Evolutionary conservation across 2,329 filamentous ascomycete species (phyloP), one percentile per base, ranked within the genome.

Genomic region (Kalaharituber pfeilii): DNA sequence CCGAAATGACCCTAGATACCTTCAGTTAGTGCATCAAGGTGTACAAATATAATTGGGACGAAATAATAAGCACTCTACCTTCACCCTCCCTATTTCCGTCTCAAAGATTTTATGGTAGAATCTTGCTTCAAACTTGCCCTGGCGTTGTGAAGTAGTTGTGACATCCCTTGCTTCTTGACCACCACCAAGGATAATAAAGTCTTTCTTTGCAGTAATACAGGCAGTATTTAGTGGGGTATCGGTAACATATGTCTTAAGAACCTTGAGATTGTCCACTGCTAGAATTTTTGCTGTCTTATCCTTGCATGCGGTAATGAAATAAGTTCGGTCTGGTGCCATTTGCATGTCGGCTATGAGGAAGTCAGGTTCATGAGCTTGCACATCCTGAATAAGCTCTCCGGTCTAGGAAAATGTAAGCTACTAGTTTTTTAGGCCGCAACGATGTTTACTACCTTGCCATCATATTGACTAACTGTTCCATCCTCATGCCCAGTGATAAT

Each of bases 51-150:
- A n/a, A n/a, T n/a, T 3, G 33, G 33, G 2, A 39, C 5, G 33
- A 15, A n/a, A 36, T 9, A 2, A 18, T 8, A n/a, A n/a, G n/a
- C n/a, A n/a, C n/a, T n/a, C 20, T 39, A 39, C 33, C 68, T 87
- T 80, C 61, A 98, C 91, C 75, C 91, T 83, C 64, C 91, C 91
- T 66, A 96, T 89, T 75, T 98, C 91, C 71, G 98, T 89, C 72
- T 94, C 87, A 69, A 98, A 96, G 69, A 98, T 83, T 78, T 94
- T 96, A 81, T 98, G 91, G 77, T 95, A 98, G 78, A 98, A 98
- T 62, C 91, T 82, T 45, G 91, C 91, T 72, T 98, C 91, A 75
- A 98, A 98, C 74, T 96, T 96, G 73, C 91, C 91, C 76, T 98
- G 91, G 62, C 91, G 80, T 50, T 87, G 82, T 29, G 83, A 83